Evolutionary conservation across 2,329 filamentous ascomycete species (phyloP).

Genomic region (Fusarium coffeatum): DNA sequence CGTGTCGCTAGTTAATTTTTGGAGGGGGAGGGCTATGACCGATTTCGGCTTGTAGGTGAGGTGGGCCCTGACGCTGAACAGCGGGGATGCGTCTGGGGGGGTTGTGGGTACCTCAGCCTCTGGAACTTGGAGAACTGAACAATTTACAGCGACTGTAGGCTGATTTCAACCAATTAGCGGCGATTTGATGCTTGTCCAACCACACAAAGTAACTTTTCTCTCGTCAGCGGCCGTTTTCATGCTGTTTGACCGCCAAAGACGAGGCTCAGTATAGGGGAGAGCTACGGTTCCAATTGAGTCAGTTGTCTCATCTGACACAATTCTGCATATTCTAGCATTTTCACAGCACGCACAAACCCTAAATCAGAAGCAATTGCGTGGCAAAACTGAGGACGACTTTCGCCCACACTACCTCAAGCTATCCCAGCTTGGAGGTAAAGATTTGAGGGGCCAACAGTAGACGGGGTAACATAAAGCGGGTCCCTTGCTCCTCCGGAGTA

Average conservation of each 20-base stretch:
- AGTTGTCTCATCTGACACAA: neutral
- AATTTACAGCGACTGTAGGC: neutral
- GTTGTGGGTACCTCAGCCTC: slow-evolving; percentile 7
- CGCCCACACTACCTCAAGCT: slow-evolving; percentile 16
- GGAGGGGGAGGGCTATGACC: slow-evolving; percentile 32
- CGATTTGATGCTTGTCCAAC: slow-evolving; percentile 14
- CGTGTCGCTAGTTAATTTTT: slow-evolving; percentile 10
- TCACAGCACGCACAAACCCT: neutral
- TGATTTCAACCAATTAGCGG: slow-evolving; percentile 27
- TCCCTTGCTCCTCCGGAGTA: slow-evolving; percentile 18
- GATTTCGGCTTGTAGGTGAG: slow-evolving; percentile 44
- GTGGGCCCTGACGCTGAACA: slow-evolving; percentile 31
- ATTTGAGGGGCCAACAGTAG: neutral
- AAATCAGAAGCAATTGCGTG: slow-evolving; percentile 10
- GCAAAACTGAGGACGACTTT: slow-evolving; percentile 17
- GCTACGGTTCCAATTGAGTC: neutral
- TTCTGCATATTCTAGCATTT: neutral
- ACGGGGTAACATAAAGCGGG: slow-evolving; percentile 27
- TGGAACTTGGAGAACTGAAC: slow-evolving; percentile 7
- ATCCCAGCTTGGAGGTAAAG: slow-evolving; percentile 29
- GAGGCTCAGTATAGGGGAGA: neutral
- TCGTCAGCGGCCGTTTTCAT: slow-evolving; percentile 9
- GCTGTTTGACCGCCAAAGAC: slow-evolving; percentile 4
- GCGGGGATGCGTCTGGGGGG: slow-evolving; percentile 36
- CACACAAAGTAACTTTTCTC: slow-evolving; percentile 19